A percentile compares a stretch with the other conserved stretches of the same genome.
phyloP scores from a whole-genome alignment of 139 green algal species.

The Astrephomene gubernaculifera region DNA sequence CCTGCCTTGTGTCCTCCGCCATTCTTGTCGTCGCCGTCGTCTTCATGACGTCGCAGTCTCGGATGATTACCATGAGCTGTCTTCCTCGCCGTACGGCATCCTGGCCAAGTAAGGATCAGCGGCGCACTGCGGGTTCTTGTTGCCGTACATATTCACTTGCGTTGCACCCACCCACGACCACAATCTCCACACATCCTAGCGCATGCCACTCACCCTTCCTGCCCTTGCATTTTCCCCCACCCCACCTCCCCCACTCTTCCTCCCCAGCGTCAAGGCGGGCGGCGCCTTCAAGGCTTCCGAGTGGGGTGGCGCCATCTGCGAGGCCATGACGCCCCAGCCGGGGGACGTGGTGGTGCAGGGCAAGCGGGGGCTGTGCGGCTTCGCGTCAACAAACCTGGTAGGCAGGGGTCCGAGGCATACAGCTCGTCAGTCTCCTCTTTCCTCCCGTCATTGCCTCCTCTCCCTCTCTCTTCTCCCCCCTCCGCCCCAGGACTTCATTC shows the following conservation, averaged over 20 bases:
- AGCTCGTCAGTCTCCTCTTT: too few relatives aligned
- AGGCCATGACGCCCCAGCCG: conserved; percentile 39
- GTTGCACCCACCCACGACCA: too few relatives aligned
- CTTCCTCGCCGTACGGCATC: conserved; percentile 54
- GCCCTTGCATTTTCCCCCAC: not conserved
- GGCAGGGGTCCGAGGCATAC: too few relatives aligned
- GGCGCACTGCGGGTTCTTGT: too few relatives aligned
- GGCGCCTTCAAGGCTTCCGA: conserved; percentile 58
- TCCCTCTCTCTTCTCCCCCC: not conserved
- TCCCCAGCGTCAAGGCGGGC: conserved; percentile 58
- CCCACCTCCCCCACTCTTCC: not conserved
- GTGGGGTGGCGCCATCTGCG: conserved; percentile 58
- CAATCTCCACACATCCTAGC: too few relatives aligned
- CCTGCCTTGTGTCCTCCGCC: too few relatives aligned
- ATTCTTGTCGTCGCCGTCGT: too few relatives aligned
- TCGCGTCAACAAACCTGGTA: conserved; percentile 51
- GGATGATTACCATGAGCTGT: conserved; percentile 62
- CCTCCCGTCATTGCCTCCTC: not conserved
- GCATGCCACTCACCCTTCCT: too few relatives aligned
- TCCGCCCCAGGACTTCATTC: conserved; percentile 51
- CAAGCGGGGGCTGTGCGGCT: conserved; percentile 62
- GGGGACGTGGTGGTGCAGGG: conserved; percentile 54
- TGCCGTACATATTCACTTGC: too few relatives aligned
- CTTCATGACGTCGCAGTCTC: conserved; percentile 40
- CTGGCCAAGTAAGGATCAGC: conserved; percentile 60